Conservation (phyloP, 73 alveolate genomes). For the Paramecium primaurelia region DNA sequence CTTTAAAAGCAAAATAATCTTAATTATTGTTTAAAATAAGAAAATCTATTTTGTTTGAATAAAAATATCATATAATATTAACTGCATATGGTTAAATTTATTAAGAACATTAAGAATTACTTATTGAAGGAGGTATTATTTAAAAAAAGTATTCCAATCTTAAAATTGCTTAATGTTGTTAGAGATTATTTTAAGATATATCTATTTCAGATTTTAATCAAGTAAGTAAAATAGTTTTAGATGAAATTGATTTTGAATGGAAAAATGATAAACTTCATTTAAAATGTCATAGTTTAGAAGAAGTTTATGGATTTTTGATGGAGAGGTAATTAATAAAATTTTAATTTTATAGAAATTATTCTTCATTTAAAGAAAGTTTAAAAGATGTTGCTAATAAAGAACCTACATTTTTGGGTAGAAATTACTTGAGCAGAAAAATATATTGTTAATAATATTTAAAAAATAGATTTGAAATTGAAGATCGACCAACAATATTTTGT, state of each 20-base stretch:
- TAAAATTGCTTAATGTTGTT: not conserved
- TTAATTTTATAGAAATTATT: not conserved
- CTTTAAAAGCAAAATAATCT: not conserved
- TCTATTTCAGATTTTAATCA: not conserved
- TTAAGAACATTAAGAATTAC: not conserved
- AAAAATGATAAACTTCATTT: not conserved
- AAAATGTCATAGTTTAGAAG: conserved; percentile 11
- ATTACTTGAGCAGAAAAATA: not conserved
- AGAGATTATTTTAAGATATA: not conserved
- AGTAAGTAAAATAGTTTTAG: not conserved
- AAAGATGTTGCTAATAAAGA: not conserved
- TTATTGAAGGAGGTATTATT: not conserved
- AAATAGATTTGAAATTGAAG: not conserved
- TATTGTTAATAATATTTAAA: not conserved
- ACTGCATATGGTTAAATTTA: not conserved
- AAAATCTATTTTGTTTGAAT: not conserved
- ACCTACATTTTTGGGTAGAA: conserved; percentile 6
- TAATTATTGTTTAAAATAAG: not conserved
- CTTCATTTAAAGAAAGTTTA: not conserved
- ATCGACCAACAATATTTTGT: not conserved
- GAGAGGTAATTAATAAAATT: not conserved
- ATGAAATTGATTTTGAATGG: not conserved
- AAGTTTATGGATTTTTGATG: not conserved
- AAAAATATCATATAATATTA: not conserved
- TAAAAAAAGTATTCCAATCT: not conserved